Evolutionary conservation across 139 green algal species (phyloP).

Genomic region (Chlamydomonas sp.): DNA sequence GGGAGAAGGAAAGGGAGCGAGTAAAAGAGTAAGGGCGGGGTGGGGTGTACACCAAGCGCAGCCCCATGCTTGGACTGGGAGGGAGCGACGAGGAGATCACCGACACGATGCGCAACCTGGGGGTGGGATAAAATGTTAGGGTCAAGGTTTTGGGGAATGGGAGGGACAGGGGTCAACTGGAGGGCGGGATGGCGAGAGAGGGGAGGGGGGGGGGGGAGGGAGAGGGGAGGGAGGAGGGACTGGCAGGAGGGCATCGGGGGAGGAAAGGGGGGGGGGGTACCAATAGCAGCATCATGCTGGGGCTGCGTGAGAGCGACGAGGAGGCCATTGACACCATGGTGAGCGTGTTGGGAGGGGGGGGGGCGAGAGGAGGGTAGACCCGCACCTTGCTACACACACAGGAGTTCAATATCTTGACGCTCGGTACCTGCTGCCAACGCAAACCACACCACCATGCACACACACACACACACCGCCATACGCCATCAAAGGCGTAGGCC

Average conservation of each 20-base stretch:
- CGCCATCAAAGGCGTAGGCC: too few species aligned
- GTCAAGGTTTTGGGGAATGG: neutral
- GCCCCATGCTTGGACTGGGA: slow-evolving; percentile 94
- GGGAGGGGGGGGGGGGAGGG: neutral
- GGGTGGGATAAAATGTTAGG: neutral
- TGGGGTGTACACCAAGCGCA: slow-evolving; percentile 78
- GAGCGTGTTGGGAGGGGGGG: too few species aligned
- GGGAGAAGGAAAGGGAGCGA: too few species aligned
- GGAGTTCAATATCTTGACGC: too few species aligned
- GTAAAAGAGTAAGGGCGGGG: too few species aligned
- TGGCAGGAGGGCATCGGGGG: neutral
- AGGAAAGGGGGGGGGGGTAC: neutral
- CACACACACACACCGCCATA: too few species aligned
- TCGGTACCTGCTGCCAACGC: too few species aligned
- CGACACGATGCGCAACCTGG: slow-evolving; percentile 70
- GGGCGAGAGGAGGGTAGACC: too few species aligned
- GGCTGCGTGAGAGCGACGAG: slow-evolving; percentile 77
- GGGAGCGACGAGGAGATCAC: slow-evolving; percentile 76
- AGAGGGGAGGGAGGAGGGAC: neutral
- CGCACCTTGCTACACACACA: too few species aligned
- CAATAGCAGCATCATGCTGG: slow-evolving; percentile 83
- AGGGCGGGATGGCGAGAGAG: neutral
- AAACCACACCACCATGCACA: too few species aligned
- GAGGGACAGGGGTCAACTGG: neutral
- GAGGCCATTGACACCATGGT: slow-evolving; percentile 80